Evolutionary conservation across 176 grass and related monocot species (phyloP).

Genomic region (Zea luxurians): DNA sequence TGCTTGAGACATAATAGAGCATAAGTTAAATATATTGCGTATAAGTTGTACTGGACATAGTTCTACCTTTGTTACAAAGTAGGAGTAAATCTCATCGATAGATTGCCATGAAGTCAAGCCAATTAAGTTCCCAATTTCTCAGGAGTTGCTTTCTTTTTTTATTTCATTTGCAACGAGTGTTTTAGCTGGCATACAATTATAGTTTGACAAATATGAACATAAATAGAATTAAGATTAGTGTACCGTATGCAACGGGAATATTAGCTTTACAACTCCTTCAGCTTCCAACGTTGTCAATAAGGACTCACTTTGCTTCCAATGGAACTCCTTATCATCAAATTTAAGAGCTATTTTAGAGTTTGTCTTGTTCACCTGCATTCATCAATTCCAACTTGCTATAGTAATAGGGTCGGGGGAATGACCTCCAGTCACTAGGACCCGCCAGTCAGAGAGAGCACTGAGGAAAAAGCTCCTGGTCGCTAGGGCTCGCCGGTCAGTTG

Average conservation of each 20-base stretch:
- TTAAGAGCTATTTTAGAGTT: slow-evolving; percentile 56
- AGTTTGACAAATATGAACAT: slow-evolving; percentile 24
- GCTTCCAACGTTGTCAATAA: slow-evolving; percentile 71
- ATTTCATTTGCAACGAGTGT: slow-evolving; percentile 63
- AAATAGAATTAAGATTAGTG: slow-evolving; percentile 4
- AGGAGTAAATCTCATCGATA: slow-evolving; percentile 94
- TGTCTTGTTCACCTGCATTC: slow-evolving; percentile 80
- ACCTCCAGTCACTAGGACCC: too few relatives aligned
- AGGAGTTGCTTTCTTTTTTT: slow-evolving; percentile 86
- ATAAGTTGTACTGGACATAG: background rate
- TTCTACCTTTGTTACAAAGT: slow-evolving; percentile 89
- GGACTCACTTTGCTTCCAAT: slow-evolving; percentile 56
- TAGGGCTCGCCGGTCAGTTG: too few relatives aligned
- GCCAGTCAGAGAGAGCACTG: too few relatives aligned
- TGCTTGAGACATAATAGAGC: slow-evolving; percentile 31
- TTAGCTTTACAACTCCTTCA: slow-evolving; percentile 89
- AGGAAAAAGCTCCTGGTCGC: too few relatives aligned
- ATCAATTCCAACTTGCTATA: slow-evolving; percentile 37
- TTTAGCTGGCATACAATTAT: slow-evolving; percentile 8
- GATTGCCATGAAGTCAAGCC: slow-evolving; percentile 97
- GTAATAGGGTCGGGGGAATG: too few relatives aligned
- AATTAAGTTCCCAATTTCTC: slow-evolving; percentile 92
- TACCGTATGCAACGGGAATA: slow-evolving; percentile 96
- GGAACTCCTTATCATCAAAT: slow-evolving; percentile 66
- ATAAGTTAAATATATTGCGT: background rate